Conservation (phyloP, 768 basidiomycete species). For the Mycena kentingensis region DNA sequence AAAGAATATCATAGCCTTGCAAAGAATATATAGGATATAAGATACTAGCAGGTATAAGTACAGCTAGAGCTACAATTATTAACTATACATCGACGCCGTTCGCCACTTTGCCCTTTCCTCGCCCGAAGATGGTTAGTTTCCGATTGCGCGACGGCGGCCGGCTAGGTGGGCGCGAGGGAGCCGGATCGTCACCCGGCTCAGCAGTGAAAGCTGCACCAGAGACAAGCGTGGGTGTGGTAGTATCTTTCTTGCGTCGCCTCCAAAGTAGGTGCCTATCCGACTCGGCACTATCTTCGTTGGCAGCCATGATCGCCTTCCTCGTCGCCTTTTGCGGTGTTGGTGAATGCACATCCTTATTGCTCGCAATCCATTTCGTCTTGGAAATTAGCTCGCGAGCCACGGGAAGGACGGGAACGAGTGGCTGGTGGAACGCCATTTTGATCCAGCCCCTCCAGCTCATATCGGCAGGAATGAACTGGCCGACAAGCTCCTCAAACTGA, state of each 20-base stretch:
- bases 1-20: too few species aligned
- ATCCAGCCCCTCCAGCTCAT: constrained; percentile 82
- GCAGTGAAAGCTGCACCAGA: constrained; percentile 10
- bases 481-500: constrained; percentile 78
- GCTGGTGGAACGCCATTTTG: constrained; percentile 81
- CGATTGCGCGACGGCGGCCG: too few species aligned
- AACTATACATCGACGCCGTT: constrained; percentile 3
- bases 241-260: constrained; percentile 13
- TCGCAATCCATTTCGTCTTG: constrained; percentile 71
- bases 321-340: constrained; percentile 7
- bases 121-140: constrained; percentile 29
- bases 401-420: constrained; percentile 73
- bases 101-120: constrained; percentile 10
- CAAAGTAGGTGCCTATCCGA: constrained; percentile 18
- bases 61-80: constrained; percentile 17
- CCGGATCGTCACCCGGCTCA: constrained; percentile 15
- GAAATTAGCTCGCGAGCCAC: constrained; percentile 77
- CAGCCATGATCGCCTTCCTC: constrained; percentile 4
- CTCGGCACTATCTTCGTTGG: constrained; percentile 13
- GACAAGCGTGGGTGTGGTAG: constrained; percentile 10
- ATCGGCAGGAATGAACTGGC: constrained; percentile 78
- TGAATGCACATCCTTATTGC: constrained; percentile 20
- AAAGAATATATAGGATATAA: not conserved
- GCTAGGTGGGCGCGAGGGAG: constrained; percentile 23
- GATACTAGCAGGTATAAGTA: not conserved